Percentiles rank a stretch among this genome's conserved stretches.
These are phyloP conservation scores for Stagonosporopsis tanaceti DNA, from an alignment of 2,329 filamentous ascomycete genomes.

Conservation along the genomic window DNA sequence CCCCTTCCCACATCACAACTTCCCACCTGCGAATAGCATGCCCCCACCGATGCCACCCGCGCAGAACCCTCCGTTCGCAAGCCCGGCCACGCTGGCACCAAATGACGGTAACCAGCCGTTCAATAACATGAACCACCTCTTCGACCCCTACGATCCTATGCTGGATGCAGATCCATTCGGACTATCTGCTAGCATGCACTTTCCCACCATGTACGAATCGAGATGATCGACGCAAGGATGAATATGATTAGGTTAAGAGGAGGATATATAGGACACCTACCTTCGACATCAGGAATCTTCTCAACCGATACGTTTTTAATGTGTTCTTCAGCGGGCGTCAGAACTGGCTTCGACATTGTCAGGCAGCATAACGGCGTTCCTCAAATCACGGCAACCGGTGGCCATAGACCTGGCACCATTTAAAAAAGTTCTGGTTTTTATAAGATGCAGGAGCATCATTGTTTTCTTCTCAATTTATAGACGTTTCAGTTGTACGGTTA, in stretches of 20 bases:
- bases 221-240: conserved; percentile 40
- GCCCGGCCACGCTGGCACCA: conserved; percentile 42
- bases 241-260: conserved; percentile 20
- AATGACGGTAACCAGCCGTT: conserved; percentile 50
- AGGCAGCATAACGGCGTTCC: conserved; percentile 38
- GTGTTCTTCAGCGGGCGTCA: conserved; percentile 45
- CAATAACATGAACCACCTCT: conserved; percentile 60
- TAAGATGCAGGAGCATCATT: not conserved
- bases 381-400: conserved; percentile 20
- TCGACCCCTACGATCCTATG: conserved; percentile 82
- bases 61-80: conserved; percentile 47
- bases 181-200: conserved; percentile 92
- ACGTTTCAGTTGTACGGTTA: conserved; percentile 11
- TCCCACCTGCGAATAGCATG: conserved; percentile 58
- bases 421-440: conserved; percentile 37
- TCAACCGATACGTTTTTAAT: conserved; percentile 28
- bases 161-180: conserved; percentile 94
- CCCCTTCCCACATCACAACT: conserved; percentile 66
- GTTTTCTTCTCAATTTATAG: conserved; percentile 7
- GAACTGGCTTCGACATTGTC: conserved; percentile 21
- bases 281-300: conserved; percentile 15
- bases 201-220: conserved; percentile 75
- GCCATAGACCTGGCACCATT: conserved; percentile 29
- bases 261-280: conserved; percentile 17
- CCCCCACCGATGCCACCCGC: conserved; percentile 49